phyloP scores from a whole-genome alignment of 176 grass and related monocot species.

The Hyparrhenia diplandra region DNA sequence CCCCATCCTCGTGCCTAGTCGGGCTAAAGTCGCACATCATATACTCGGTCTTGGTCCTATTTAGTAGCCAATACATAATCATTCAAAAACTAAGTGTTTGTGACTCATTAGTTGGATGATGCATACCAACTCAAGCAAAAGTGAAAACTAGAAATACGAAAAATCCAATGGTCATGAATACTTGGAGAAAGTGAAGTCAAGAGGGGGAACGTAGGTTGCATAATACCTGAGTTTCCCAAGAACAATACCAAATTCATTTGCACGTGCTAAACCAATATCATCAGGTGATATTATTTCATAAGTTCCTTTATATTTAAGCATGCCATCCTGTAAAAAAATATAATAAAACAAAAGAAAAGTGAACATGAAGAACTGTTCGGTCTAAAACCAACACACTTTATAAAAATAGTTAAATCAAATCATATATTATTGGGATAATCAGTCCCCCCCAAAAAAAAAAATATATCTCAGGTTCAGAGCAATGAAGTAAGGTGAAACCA shows the following conservation, averaged over 20 bases:
- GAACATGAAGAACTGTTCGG: background rate
- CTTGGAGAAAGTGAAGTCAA: background rate
- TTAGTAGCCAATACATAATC: background rate
- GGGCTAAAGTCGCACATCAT: too few species aligned
- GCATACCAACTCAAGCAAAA: background rate
- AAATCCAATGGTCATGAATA: background rate
- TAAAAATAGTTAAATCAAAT: background rate
- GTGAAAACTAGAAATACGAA: constrained; percentile 8
- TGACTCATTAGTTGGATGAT: background rate
- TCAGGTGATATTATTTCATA: constrained; percentile 99
- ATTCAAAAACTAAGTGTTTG: background rate
- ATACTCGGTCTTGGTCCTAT: too few species aligned
- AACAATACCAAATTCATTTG: constrained; percentile 96
- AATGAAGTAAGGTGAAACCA: background rate
- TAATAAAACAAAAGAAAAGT: background rate
- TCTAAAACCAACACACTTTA: background rate
- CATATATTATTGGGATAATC: background rate
- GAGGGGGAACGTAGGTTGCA: background rate
- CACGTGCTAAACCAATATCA: constrained; percentile 86
- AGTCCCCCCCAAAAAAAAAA: background rate
- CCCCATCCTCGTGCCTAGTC: too few species aligned
- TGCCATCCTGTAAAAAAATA: constrained; percentile 81
- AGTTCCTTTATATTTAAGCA: constrained; percentile 97
- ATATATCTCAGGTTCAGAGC: background rate
- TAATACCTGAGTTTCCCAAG: constrained; percentile 95